Base-by-base conservation (phyloP, 805 yeast genomes). In the Torulaspora indica region DNA sequence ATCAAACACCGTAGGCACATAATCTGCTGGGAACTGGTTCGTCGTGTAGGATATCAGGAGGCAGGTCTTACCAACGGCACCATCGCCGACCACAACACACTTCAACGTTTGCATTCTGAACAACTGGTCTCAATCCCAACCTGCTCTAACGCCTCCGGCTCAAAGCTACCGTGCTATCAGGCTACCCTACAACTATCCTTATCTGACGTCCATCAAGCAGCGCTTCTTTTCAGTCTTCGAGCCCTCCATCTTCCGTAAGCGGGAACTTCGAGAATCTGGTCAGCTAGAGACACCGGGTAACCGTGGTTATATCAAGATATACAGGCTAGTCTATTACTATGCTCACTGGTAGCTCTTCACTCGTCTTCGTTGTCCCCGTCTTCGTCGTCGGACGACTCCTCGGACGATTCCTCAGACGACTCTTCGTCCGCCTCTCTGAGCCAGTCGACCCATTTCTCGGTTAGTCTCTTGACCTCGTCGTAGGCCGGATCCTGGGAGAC, bases 41-140 rank as follows among this genome's bases (percentile, higher is more conserved):
- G 96, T 91, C 42, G 98, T 91, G 70, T 91, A 91, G 52, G 97
- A 90, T 62, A 91, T 91, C 56, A 93, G 77, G 52, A 93, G 79
- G 72, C 98, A 91, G 14, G 98, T 91, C 76, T 89, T 91, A 58
- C 98, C 98, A 52, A 93, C 98, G 57, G 98, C 98, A 86, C 98
- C 98, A 72, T 93, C 98, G 54, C 98, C 98, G 45, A 93, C 98
- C 54, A 91, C 97, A 54, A 93, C 98, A 76, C 98, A 93, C 71
- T 91, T 91, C 67, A 85, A 67, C 39, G 77, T 72, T 60, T 72
- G 75, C 77, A 72, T 72, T 14, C 38, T 13, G 12, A 6, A 31
- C 34, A 12, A 30, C n/a, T 31, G 22, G 12, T 27, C 22, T n/a
- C 14, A 15, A 31, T 12, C 15, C 8, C 22, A 20, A 17, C 20